These are phyloP conservation scores for Geotrichum macrosporum DNA, from an alignment of 1,139 yeast genomes.

Conservation along the genomic window DNA sequence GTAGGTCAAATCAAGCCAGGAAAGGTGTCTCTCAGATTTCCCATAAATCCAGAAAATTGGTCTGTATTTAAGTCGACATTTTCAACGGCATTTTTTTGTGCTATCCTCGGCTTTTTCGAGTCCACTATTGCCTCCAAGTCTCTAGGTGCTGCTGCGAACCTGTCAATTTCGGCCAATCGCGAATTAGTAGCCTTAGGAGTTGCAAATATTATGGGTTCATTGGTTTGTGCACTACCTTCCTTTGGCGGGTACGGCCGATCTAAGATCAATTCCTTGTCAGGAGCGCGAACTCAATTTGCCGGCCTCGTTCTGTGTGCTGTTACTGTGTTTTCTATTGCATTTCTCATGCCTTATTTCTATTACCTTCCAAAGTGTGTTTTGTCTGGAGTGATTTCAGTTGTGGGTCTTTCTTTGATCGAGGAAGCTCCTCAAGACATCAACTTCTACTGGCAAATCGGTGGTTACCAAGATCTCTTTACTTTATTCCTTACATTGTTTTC, in stretches of 20 bases:
- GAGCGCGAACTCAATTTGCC: constrained; percentile 79
- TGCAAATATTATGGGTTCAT: constrained; percentile 61
- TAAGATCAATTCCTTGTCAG: constrained; percentile 78
- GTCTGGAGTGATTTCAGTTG: constrained; percentile 73
- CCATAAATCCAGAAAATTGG: constrained; percentile 42
- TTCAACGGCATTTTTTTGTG: constrained; percentile 56
- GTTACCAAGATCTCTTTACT: constrained; percentile 73
- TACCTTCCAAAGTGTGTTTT: constrained; percentile 77
- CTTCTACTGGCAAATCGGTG: constrained; percentile 70
- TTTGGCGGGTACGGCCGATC: constrained; percentile 97
- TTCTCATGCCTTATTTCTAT: constrained; percentile 59
- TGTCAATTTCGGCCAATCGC: constrained; percentile 46
- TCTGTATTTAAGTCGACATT: constrained; percentile 38
- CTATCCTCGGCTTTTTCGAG: constrained; percentile 88
- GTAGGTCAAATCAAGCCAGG: constrained; percentile 62
- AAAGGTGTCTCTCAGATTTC: constrained; percentile 46
- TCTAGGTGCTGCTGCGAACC: constrained; percentile 38
- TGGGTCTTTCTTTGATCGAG: constrained; percentile 73
- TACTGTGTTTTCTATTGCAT: constrained; percentile 62
- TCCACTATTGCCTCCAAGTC: constrained; percentile 85
- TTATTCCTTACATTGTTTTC: constrained; percentile 66
- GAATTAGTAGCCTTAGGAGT: constrained; percentile 73
- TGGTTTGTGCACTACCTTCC: constrained; percentile 80
- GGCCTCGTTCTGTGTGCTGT: constrained; percentile 76
- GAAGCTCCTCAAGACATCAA: constrained; percentile 79